Evolutionary conservation across 257 asterid genomes (phyloP), one percentile per base, ranked within the genome.

Genomic region (Nicotiana tabacum): DNA sequence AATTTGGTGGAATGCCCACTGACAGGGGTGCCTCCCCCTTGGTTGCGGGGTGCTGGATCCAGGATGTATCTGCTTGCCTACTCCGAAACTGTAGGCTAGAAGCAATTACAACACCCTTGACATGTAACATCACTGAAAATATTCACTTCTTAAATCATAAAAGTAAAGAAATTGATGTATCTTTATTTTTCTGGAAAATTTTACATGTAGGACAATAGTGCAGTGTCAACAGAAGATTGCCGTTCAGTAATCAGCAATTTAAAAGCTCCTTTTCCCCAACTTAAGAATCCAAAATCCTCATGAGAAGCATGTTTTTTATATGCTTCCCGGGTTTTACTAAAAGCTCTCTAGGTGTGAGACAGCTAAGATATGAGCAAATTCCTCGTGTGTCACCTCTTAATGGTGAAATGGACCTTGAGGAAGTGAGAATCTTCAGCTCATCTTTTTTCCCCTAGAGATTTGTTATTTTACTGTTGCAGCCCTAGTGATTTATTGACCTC

Each of bases 161-260:
- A 48, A 0, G 4, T 46, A 27, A 48, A 24, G 39, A 74, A 53
- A 11, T 24, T 72, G 39, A 3, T 74, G 37, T 27, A 74, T 48
- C 57, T 74, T 74, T 74, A 74, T 74, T 48, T 72, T 46, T 48
- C 61, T 72, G 39, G 79, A 72, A 24, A 9, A 72, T 72, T 46
- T 39, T 72, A 72, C 39, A 72, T 46, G 21, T 24, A 12, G 79
- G 24, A 46, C 5, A 13, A 72, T 21, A 72, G 33, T 72, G 79
- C 15, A 72, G 61, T 58, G 9, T 74, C 61, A 74, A 74, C 39
- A 13, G 27, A 74, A 74, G 80, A 24, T 24, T 74, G 61, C 39
- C 15, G 17, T 48, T 74, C 39, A 48, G 24, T 74, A 32, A 48
- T 27, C 43, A 48, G 80, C 21, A 35, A 27, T 48, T 74, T 27